Evolutionary conservation across 2,329 filamentous ascomycete species (phyloP).

Genomic region (Trichoderma asperellum): DNA sequence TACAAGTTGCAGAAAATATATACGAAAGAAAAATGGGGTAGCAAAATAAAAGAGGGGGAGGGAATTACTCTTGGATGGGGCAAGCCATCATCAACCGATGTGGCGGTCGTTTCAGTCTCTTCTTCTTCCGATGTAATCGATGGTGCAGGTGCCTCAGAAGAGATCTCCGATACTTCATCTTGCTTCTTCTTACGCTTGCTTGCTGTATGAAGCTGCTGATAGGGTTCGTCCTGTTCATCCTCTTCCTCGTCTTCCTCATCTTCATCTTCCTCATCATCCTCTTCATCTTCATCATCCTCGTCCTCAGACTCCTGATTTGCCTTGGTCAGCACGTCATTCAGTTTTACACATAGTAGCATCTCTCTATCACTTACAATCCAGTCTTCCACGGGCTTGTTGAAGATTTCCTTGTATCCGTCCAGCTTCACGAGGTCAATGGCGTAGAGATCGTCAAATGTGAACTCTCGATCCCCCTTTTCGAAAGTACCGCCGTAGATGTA

Average conservation of each 20-base stretch:
- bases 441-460: conserved; percentile 94
- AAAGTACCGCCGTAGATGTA: conserved; percentile 96
- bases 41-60: background rate
- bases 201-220: conserved; percentile 53
- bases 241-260: conserved; percentile 60
- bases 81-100: conserved; percentile 70
- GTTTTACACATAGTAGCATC: no score
- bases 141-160: conserved; percentile 40
- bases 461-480: conserved; percentile 93
- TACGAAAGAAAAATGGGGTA: background rate
- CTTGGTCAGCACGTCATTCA: background rate
- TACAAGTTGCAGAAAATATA: background rate
- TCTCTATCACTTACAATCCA: conserved; percentile 65
- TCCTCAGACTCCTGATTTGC: conserved; percentile 58
- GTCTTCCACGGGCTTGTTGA: conserved; percentile 79
- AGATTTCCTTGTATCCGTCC: conserved; percentile 91
- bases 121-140: conserved; percentile 47
- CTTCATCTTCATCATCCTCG: conserved; percentile 62
- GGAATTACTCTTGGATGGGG: conserved; percentile 66
- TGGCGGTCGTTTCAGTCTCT: conserved; percentile 52
- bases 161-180: conserved; percentile 48
- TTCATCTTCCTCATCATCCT: conserved; percentile 64
- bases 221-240: conserved; percentile 55
- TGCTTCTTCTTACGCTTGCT: conserved; percentile 63
- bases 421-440: conserved; percentile 92